Conservation (phyloP, 208 protist genomes). For the Wallacemonas sp. region DNA sequence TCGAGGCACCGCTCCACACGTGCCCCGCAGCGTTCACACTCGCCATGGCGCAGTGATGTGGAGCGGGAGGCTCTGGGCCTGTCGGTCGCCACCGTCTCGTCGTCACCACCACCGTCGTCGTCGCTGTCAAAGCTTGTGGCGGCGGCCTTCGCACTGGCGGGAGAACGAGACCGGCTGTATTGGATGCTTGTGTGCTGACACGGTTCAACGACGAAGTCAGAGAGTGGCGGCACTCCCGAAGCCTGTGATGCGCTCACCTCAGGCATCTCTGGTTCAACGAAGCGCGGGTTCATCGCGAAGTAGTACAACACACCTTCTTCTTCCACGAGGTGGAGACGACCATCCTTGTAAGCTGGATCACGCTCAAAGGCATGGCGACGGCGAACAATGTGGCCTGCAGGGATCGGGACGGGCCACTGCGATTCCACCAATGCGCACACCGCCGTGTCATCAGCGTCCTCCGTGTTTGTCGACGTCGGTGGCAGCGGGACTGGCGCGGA, state of each 20-base stretch:
- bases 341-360: slow-evolving; percentile 41
- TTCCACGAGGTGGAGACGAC: slow-evolving; percentile 61
- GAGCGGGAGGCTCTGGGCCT: too few species aligned
- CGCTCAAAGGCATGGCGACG: slow-evolving; percentile 29
- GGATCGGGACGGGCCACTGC: neutral
- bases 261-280: neutral
- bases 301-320: slow-evolving; percentile 59
- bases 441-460: neutral
- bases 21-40: slow-evolving; percentile 27
- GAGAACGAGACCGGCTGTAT: too few species aligned
- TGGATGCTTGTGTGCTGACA: neutral
- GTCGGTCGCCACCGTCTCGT: too few species aligned
- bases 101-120: neutral
- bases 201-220: neutral
- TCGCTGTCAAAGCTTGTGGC: too few species aligned
- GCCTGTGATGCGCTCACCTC: neutral
- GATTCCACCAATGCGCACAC: neutral
- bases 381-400: neutral
- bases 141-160: too few species aligned
- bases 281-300: slow-evolving; percentile 27
- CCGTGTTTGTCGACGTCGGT: neutral
- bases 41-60: slow-evolving; percentile 20
- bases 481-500: neutral
- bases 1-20: slow-evolving; percentile 28
- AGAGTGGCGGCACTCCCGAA: neutral